Evolutionary conservation across 768 basidiomycete genomes (phyloP).

Genomic region (Tulasnella sp.): DNA sequence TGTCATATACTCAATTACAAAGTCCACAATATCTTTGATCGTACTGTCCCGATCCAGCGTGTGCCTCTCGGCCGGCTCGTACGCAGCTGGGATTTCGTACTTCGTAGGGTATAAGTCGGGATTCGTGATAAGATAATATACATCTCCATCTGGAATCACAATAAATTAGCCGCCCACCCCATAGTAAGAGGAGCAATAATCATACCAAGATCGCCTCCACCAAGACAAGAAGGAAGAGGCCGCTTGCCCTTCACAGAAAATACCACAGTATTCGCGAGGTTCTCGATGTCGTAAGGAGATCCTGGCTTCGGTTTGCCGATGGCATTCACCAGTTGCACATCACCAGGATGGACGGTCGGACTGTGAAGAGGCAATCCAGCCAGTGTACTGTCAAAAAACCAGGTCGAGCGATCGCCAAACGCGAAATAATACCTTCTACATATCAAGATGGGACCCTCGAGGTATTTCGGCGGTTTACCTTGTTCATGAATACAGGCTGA

Average conservation of each 20-base stretch:
- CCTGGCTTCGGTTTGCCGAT: conserved; percentile 55
- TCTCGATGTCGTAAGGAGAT: conserved; percentile 10
- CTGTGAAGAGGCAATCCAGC: conserved; percentile 36
- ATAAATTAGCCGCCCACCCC: too few relatives aligned
- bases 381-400: neutral
- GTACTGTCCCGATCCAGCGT: conserved; percentile 24
- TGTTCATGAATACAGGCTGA: conserved; percentile 36
- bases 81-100: conserved; percentile 14
- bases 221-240: conserved; percentile 27
- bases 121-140: conserved; percentile 20
- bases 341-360: conserved; percentile 72
- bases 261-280: conserved; percentile 65
- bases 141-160: conserved; percentile 28
- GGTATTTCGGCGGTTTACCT: conserved; percentile 51
- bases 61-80: neutral
- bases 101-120: conserved; percentile 11
- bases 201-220: conserved; percentile 30
- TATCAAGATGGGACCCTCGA: conserved; percentile 59
- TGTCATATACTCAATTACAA: conserved; percentile 31
- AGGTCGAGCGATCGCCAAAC: neutral
- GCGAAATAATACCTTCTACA: conserved; percentile 35
- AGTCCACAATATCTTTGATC: conserved; percentile 30
- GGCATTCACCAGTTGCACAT: conserved; percentile 61
- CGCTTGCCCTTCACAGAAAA: conserved; percentile 50
- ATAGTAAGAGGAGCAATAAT: too few relatives aligned